Conservation (phyloP, 345 rosid species). For the Isatis tinctoria region DNA sequence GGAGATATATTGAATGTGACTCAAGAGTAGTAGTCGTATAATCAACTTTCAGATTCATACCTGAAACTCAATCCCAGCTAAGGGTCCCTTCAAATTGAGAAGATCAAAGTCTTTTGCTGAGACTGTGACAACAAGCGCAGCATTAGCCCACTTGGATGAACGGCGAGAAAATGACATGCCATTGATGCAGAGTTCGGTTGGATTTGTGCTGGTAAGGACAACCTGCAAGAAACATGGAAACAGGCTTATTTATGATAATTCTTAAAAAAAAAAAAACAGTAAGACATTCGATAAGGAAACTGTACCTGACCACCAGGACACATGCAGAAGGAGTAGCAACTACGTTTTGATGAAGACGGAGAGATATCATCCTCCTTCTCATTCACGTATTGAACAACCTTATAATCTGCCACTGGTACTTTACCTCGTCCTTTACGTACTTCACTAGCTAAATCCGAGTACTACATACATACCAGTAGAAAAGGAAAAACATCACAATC, state of each 20-base stretch:
- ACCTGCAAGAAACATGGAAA: constrained; percentile 46
- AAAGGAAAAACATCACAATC: background rate
- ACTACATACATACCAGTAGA: constrained; percentile 37
- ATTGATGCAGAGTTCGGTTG: constrained; percentile 84
- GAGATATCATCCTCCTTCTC: constrained; percentile 32
- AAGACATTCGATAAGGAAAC: background rate
- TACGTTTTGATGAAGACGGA: constrained; percentile 36
- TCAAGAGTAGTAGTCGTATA: background rate
- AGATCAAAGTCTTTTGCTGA: constrained; percentile 65
- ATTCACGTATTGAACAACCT: constrained; percentile 62
- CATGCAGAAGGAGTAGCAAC: constrained; percentile 99
- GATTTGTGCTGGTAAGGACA: constrained; percentile 84
- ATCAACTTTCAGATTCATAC: constrained; percentile 33
- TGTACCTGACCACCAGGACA: constrained; percentile 99
- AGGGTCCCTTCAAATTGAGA: constrained; percentile 69
- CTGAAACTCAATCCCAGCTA: constrained; percentile 94
- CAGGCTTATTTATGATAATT: background rate
- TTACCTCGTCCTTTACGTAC: constrained; percentile 79
- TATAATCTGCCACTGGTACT: constrained; percentile 95
- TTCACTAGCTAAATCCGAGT: constrained; percentile 65
- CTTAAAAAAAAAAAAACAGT: background rate
- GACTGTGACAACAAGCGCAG: constrained; percentile 81
- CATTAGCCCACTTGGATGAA: constrained; percentile 95
- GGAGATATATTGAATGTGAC: background rate
- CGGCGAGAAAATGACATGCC: constrained; percentile 99